These are phyloP conservation scores for Podaxis rugospora DNA, from an alignment of 768 basidiomycete species.

Conservation along the genomic window DNA sequence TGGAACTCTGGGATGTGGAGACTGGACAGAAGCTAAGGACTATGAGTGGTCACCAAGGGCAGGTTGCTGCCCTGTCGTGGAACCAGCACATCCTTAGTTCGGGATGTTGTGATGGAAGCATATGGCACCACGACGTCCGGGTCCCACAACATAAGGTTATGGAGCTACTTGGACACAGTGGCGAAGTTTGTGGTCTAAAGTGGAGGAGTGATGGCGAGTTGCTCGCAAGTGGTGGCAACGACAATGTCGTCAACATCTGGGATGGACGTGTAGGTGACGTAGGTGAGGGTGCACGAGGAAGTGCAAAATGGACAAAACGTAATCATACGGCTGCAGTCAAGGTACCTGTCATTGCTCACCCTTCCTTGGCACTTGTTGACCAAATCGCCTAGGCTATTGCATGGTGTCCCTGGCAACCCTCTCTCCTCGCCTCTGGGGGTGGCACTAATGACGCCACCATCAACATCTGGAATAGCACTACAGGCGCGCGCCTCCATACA, in stretches of 20 bases:
- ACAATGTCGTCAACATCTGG: conserved; percentile 98
- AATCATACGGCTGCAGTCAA: conserved; percentile 90
- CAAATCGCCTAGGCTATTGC: conserved; percentile 68
- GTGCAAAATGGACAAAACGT: conserved; percentile 85
- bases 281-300: conserved; percentile 44
- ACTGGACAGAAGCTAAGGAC: conserved; percentile 74
- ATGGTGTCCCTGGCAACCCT: conserved; percentile 97
- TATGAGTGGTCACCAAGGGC: conserved; percentile 85
- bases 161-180: conserved; percentile 85
- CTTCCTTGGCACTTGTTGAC: background rate
- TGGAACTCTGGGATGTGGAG: conserved; percentile 95
- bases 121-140: conserved; percentile 95
- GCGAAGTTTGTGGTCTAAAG: conserved; percentile 89
- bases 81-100: conserved; percentile 79
- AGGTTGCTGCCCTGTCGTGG: conserved; percentile 87
- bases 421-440: conserved; percentile 88
- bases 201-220: conserved; percentile 89
- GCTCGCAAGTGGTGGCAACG: conserved; percentile 93
- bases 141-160: conserved; percentile 84
- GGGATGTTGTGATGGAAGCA: conserved; percentile 91
- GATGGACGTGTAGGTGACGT: conserved; percentile 74
- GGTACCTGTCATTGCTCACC: conserved; percentile 26
- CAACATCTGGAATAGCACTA: conserved; percentile 89
- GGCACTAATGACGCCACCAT: conserved; percentile 92
- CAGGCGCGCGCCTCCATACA: conserved; percentile 87